Evolutionary conservation across 73 alveolate species (phyloP).

Genomic region (Symbiodinium pilosum): DNA sequence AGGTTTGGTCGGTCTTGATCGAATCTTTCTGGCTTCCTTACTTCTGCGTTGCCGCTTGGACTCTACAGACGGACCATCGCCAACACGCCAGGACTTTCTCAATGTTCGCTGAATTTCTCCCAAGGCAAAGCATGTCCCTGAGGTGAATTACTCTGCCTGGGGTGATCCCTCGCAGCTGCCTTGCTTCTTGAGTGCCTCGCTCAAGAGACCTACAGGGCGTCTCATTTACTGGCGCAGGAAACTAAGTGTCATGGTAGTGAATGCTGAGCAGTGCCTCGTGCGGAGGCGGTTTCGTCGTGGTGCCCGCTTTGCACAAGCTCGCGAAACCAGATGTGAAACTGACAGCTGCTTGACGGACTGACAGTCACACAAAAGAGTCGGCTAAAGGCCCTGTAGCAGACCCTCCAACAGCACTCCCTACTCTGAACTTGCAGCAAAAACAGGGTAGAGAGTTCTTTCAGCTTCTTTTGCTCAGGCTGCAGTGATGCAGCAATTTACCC

Average conservation of each 20-base stretch:
- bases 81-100: background rate
- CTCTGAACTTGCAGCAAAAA: no score
- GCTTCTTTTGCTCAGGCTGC: background rate
- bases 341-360: constrained; percentile 16
- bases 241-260: no score
- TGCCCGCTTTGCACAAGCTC: constrained; percentile 58
- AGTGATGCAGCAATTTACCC: constrained; percentile 48
- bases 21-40: constrained; percentile 83
- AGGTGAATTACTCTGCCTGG: constrained; percentile 74
- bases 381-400: no score
- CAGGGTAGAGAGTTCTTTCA: no score
- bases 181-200: constrained; percentile 54
- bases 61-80: background rate
- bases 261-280: background rate
- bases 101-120: background rate
- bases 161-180: constrained; percentile 46
- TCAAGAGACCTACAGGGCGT: no score
- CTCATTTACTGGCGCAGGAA: no score
- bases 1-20: constrained; percentile 32
- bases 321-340: background rate
- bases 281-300: constrained; percentile 4
- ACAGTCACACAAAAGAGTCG: no score
- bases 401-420: no score
- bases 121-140: background rate
- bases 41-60: constrained; percentile 45